phyloP scores from a whole-genome alignment of 140 eudicot genomes.

The Erigeron philadelphicus region DNA sequence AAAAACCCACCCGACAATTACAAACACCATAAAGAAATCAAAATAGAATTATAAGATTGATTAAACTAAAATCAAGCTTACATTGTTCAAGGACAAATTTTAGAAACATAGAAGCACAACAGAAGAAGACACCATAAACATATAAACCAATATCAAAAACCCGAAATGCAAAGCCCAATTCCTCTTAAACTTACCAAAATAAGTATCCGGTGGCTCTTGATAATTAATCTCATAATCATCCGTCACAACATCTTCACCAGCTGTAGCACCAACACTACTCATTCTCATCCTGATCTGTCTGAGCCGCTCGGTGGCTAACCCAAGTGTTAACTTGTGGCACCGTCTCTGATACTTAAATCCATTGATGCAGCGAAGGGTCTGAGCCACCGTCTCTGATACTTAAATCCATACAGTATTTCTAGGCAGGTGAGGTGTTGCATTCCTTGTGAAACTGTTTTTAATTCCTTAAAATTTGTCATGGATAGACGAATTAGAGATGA shows the following conservation, averaged over 20 bases:
- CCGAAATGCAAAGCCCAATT: slow-evolving; percentile 92
- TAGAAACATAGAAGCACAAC: slow-evolving; percentile 81
- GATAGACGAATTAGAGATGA: no score
- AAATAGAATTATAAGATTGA: slow-evolving; percentile 3
- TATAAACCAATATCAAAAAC: slow-evolving; percentile 73
- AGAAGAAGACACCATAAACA: slow-evolving; percentile 82
- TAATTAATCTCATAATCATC: slow-evolving; percentile 73
- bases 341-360: slow-evolving; percentile 92
- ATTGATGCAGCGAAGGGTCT: slow-evolving; percentile 91
- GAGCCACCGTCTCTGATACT: no score
- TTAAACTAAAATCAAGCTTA: slow-evolving; percentile 23
- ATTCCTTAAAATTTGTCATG: no score
- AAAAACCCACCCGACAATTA: neutral
- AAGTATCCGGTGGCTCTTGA: slow-evolving; percentile 89
- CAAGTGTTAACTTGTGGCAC: slow-evolving; percentile 90
- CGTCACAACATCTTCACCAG: slow-evolving; percentile 37
- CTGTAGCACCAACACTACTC: slow-evolving; percentile 30
- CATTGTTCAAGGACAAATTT: slow-evolving; percentile 22
- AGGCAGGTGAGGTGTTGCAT: no score
- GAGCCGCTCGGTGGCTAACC: slow-evolving; percentile 88
- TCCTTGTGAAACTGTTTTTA: no score
- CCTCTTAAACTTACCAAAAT: slow-evolving; percentile 86
- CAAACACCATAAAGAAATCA: neutral
- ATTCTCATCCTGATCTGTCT: slow-evolving; percentile 55
- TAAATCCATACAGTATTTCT: no score